phyloP scores from a whole-genome alignment of 2,329 filamentous ascomycete species.

The Pseudogymnoascus sp. region DNA sequence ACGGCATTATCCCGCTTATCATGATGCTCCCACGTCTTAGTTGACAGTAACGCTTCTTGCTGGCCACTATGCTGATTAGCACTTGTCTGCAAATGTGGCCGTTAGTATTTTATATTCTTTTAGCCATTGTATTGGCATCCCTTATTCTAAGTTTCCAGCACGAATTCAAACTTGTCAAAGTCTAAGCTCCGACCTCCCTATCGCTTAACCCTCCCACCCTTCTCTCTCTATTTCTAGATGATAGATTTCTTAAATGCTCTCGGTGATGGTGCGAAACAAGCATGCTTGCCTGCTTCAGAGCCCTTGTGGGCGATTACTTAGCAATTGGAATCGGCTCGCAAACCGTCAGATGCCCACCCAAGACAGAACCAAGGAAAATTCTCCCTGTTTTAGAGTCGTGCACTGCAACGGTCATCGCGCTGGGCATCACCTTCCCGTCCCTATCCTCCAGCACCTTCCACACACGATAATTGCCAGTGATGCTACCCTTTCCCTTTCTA shows the following conservation, averaged over 20 bases:
- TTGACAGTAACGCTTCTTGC: not conserved
- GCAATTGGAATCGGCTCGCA: constrained; percentile 13
- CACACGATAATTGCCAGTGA: constrained; percentile 17
- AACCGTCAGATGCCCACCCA: constrained; percentile 20
- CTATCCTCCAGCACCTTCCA: constrained; percentile 30
- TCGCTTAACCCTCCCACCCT: not conserved
- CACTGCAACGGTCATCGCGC: constrained; percentile 22
- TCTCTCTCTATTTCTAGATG: not conserved
- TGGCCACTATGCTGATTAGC: not conserved
- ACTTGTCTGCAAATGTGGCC: not conserved
- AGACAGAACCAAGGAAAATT: constrained; percentile 24
- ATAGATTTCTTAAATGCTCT: not conserved
- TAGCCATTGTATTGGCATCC: not conserved
- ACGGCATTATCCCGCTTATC: not conserved
- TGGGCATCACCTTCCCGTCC: constrained; percentile 23
- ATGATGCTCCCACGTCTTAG: not conserved
- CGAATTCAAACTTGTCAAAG: not conserved
- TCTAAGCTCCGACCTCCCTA: not conserved
- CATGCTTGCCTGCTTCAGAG: not conserved
- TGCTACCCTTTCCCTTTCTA: constrained; percentile 2
- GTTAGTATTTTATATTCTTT: not conserved
- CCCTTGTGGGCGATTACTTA: not conserved
- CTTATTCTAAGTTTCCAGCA: not conserved
- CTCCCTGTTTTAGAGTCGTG: constrained; percentile 27
- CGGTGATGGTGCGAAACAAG: not conserved